Base-by-base conservation (phyloP, 2,329 filamentous ascomycete genomes). In the Knoxdaviesia capensis region DNA sequence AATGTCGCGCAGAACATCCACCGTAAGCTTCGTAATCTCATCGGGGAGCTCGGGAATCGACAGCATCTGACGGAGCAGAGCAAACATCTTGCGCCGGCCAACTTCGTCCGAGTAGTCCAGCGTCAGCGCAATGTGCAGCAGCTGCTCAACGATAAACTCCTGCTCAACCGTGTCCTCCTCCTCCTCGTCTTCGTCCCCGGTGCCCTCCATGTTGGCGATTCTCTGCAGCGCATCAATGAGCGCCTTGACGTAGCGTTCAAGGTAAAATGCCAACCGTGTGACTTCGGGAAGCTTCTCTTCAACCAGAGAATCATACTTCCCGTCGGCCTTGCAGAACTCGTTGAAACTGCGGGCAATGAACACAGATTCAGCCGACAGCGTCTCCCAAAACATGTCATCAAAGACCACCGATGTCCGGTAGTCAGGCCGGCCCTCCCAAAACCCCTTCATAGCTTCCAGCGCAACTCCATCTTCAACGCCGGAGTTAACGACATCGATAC, bases 51-150 rank as follows among this genome's bases (percentile, higher is more conserved):
- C 83, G 4, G 87, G 75, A 41, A 87, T 78, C 0, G 86, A 86
- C 10, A 98, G 65, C 2, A 80, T 80, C 55, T 93, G 84, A 43
- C 90, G 74, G 45, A 96, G 71, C 33, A 96, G 69, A 11, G 83
- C 77, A 56, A 93, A 94, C 86, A 98, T 96, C 62, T 94, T 93
- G 45, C 88, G 72, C 48, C 90, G 75, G 40, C 90, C 90, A 47
- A 94, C 83, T 58, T 96, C 90, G 54, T 98, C 90, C n/a, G 84
- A 87, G 59, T 96, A 98, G 59, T 98, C 90, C 41, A 96, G 71
- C 1, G 84, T 92, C 45, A 87, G 69, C 5, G 85, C 82, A 53
- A 98, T 93, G 51, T 94, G 81, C 34, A 98, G 74, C 44, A 98
- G 68, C 55, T 98, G 92, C 56, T 96, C 87, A 35, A 94, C 82